phyloP scores from a whole-genome alignment of 352 stramenopile genomes.

The Phytophthora brassicae region DNA sequence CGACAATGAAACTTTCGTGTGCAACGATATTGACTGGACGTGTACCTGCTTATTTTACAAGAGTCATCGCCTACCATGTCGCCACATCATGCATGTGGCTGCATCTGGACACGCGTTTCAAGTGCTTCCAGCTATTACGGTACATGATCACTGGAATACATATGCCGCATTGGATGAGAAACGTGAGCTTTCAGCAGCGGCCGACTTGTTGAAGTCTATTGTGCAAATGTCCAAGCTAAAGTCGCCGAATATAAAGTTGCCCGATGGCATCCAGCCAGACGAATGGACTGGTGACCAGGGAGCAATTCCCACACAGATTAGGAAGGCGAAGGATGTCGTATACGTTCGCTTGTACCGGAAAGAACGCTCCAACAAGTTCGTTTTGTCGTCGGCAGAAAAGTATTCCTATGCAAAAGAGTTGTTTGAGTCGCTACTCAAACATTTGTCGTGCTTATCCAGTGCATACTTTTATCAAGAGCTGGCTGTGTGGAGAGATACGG shows the following conservation, averaged over 20 bases:
- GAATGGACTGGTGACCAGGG: background rate
- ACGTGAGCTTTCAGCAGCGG: no score
- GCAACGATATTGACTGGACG: background rate
- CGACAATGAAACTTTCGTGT: background rate
- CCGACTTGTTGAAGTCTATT: no score
- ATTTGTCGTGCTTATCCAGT: no score
- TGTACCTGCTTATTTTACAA: no score
- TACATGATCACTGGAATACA: background rate
- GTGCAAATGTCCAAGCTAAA: no score
- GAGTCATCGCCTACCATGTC: background rate
- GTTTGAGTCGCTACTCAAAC: no score
- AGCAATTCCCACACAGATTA: background rate
- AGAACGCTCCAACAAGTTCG: background rate
- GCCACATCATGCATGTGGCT: background rate
- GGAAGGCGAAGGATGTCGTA: background rate
- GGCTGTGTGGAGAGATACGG: background rate
- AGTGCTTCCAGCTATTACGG: background rate
- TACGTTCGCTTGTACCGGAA: constrained; percentile 3
- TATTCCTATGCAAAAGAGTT: constrained; percentile 11
- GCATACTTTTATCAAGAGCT: no score
- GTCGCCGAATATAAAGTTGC: no score
- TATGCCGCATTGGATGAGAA: background rate
- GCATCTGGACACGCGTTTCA: background rate
- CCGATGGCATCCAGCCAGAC: no score
- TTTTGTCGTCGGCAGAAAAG: constrained; percentile 6